Conservation (phyloP, 1,139 yeast genomes). For the Pneumocystis canis region DNA sequence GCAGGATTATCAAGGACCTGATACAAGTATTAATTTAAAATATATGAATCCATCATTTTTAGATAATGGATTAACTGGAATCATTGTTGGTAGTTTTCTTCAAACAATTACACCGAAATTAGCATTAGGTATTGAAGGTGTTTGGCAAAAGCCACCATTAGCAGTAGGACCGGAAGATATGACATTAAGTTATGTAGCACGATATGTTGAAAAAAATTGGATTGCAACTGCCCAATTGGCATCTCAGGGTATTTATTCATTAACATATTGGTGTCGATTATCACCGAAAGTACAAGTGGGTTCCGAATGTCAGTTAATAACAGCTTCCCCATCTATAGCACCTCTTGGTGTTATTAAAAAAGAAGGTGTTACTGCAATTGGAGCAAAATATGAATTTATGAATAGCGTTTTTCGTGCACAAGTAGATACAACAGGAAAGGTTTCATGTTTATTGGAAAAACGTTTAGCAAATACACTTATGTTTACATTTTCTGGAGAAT, state of each 20-base stretch:
- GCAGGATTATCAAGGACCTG: slow-evolving; percentile 86
- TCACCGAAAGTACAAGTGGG: slow-evolving; percentile 93
- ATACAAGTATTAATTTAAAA: slow-evolving; percentile 78
- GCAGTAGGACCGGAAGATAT: slow-evolving; percentile 76
- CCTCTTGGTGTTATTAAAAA: slow-evolving; percentile 73
- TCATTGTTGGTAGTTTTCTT: slow-evolving; percentile 76
- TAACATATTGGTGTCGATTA: slow-evolving; percentile 88
- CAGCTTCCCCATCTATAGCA: slow-evolving; percentile 60
- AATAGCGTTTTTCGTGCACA: slow-evolving; percentile 94
- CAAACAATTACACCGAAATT: slow-evolving; percentile 77
- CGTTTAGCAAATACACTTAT: slow-evolving; percentile 25
- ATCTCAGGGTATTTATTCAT: slow-evolving; percentile 79
- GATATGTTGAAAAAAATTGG: slow-evolving; percentile 81
- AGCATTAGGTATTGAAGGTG: slow-evolving; percentile 83
- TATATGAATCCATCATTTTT: slow-evolving; percentile 75
- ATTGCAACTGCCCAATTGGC: slow-evolving; percentile 86
- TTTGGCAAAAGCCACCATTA: slow-evolving; percentile 61
- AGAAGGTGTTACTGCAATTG: slow-evolving; percentile 85
- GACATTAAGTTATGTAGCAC: slow-evolving; percentile 78
- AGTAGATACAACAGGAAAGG: slow-evolving; percentile 81
- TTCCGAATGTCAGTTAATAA: slow-evolving; percentile 71
- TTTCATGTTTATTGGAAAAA: slow-evolving; percentile 80
- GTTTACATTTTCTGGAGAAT: not conserved
- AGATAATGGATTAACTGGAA: slow-evolving; percentile 67
- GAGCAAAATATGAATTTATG: slow-evolving; percentile 97